These are phyloP conservation scores for Apiotrichum veenhuisii DNA, from an alignment of 1,284 basidiomycete species.

Conservation along the genomic window DNA sequence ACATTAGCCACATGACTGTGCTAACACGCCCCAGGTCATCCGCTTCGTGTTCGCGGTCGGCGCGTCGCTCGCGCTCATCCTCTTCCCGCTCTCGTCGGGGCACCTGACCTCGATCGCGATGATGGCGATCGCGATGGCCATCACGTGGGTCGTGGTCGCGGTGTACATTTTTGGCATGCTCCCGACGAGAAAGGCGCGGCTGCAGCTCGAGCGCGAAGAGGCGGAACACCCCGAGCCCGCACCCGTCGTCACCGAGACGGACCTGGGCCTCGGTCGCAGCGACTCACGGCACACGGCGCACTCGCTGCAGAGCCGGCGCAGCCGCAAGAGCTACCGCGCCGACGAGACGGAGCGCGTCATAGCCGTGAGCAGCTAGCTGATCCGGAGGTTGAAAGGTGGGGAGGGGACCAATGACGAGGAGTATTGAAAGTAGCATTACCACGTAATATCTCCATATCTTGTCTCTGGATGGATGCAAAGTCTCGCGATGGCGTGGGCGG, in stretches of 20 bases:
- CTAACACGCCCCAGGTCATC: conserved; percentile 16
- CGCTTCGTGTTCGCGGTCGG: conserved; percentile 20
- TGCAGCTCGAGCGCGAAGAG: not conserved
- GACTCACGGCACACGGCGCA: not conserved
- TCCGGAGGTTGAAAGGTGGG: no score
- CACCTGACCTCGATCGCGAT: conserved; percentile 18
- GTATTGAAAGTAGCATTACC: no score
- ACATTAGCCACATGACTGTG: not conserved
- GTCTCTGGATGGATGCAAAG: no score
- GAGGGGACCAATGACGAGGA: no score
- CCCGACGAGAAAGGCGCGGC: conserved; percentile 4
- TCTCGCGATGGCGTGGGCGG: no score
- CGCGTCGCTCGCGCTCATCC: conserved; percentile 25
- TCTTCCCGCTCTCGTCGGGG: conserved; percentile 25
- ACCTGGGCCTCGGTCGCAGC: not conserved
- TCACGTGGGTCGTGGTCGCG: conserved; percentile 25
- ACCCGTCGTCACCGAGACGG: conserved; percentile 3
- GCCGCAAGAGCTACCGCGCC: not conserved
- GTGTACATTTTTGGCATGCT: conserved; percentile 25
- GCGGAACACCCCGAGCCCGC: not conserved
- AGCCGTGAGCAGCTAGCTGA: not conserved
- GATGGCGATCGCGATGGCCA: conserved; percentile 23
- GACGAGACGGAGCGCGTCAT: not conserved
- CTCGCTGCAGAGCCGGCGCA: not conserved
- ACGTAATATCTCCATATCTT: no score